These are phyloP conservation scores for Scedosporium apiospermum DNA, from an alignment of 2,329 filamentous ascomycete genomes.

Conservation along the genomic window DNA sequence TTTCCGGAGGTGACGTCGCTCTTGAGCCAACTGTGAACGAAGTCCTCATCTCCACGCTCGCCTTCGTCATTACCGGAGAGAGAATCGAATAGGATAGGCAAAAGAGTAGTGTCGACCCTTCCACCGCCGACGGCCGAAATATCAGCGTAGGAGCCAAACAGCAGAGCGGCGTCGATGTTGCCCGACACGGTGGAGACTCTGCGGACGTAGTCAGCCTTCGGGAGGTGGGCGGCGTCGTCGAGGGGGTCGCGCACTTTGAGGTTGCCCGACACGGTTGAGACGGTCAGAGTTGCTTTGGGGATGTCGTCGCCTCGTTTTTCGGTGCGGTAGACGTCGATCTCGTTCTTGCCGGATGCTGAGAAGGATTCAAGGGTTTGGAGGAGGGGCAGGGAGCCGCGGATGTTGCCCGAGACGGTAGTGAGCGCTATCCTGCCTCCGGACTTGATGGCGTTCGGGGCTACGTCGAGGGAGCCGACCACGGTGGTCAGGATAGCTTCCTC, in stretches of 20 bases:
- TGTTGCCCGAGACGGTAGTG: conserved; percentile 19
- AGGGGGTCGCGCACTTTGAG: conserved; percentile 33
- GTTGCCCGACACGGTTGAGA: conserved; percentile 33
- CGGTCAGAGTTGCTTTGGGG: conserved; percentile 25
- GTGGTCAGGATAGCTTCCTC: conserved; percentile 22
- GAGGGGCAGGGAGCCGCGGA: conserved; percentile 40
- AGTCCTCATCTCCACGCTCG: conserved; percentile 7
- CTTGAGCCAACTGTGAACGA: conserved; percentile 17
- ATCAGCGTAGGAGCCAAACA: conserved; percentile 25
- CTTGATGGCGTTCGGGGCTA: conserved; percentile 18
- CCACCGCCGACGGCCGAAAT: conserved; percentile 31
- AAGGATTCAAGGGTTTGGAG: conserved; percentile 37
- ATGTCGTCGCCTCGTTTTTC: conserved; percentile 22
- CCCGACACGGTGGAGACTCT: conserved; percentile 35
- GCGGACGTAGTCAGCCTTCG: conserved; percentile 36
- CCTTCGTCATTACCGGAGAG: neutral
- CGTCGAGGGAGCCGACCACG: conserved; percentile 27
- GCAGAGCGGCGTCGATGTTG: conserved; percentile 27
- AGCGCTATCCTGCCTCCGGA: neutral
- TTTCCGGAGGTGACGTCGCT: conserved; percentile 36
- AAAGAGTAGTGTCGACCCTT: conserved; percentile 25
- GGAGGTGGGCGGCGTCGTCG: conserved; percentile 19
- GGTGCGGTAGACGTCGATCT: conserved; percentile 30
- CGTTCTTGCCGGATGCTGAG: conserved; percentile 33
- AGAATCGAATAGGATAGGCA: conserved; percentile 29